Evolutionary conservation across 2,329 filamentous ascomycete genomes (phyloP), one percentile per base, ranked within the genome.

Genomic region (Pseudopyrenochaeta lycopersici): DNA sequence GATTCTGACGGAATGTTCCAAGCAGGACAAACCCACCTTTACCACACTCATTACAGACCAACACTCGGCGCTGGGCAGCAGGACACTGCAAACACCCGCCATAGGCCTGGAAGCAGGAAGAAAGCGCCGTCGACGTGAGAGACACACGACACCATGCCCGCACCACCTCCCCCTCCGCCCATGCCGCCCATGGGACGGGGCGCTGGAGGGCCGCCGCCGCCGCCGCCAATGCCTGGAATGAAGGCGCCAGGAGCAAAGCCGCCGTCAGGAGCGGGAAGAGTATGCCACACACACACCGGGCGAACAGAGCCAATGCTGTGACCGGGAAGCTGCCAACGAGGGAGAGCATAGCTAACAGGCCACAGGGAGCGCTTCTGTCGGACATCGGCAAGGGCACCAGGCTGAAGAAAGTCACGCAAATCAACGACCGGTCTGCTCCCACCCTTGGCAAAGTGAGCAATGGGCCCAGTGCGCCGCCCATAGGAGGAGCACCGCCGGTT

Each of bases 401-500:
- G 56, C 82, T 98, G 54, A 97, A 90, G 78, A 97, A 97, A 77
- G 83, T 81, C 49, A 72, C 91, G 29, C 88, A 92, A 50, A 91
- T 93, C 64, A 97, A 98, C 77, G 94, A 98, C 76, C 88, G 94
- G 76, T 97, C 93, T 18, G 91, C 91, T 7, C 94, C 94, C 0
- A 67, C 84, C 45, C 75, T 97, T 51, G 84, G 77, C 55, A 86
- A 84, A 49, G 68, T 81, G 45, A 81, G 82, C 46, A 80, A 83
- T 45, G 81, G 81, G 29, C 83, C 84, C 11, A 84, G 82, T 29
- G 87, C 84, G 54, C 81, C 85, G 48, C 84, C 88, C 11, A 78
- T 90, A 51, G 89, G 87, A 63, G 89, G 90, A 58, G 93, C 92
- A 43, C 93, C 93, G 33, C 90, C 93, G 18, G 82, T 97, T n/a